Base-by-base conservation (phyloP, 2,329 filamentous ascomycete species). In the Corinectria fuckeliana region DNA sequence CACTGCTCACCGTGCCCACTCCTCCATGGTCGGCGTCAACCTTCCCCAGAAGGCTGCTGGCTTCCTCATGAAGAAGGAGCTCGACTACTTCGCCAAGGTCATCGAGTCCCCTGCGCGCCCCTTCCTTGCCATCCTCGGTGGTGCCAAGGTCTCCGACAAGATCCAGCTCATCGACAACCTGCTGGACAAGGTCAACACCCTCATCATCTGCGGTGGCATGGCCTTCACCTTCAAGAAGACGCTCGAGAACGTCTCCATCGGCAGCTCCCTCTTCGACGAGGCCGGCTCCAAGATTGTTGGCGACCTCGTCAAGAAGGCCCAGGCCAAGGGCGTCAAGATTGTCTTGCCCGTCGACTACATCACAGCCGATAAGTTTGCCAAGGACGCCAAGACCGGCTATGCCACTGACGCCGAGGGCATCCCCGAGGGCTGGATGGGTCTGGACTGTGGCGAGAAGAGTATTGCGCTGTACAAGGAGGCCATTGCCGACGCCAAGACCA, bases 171-270 rank as follows among this genome's bases (percentile, higher is more conserved):
- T 99, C 76, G 93, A 99, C 83, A 99, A 99, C 86, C 85, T 99
- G 68, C 90, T 99, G 69, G 91, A 93, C 80, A 98, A 99, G 87
- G 93, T 99, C 79, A 87, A 99, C 86, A 95, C 90, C 78, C 87
- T 99, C 68, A 91, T 99, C 80, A 90, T 99, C 81, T 97, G 94
- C 78, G 95, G 95, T 76, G 95, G 85, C 72, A 99, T 99, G 95
- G 93, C 95, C 64, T 99, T 98, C 84, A 99, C 95, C 72, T 99
- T 99, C 88, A 98, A 98, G 87, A 99, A 99, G 88, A 94, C 92
- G n/a, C 86, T 98, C 57, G 87, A 97, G 81, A 84, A 86, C 76
- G 89, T 98, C 74, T 86, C 89, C 78, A 99, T 99, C 69, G 95
- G 95, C 62, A 88, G 88, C 82, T 95, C 85, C 51, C 86, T 99